phyloP scores from a whole-genome alignment of 163 green algal genomes.

The Botryococcus braunii region DNA sequence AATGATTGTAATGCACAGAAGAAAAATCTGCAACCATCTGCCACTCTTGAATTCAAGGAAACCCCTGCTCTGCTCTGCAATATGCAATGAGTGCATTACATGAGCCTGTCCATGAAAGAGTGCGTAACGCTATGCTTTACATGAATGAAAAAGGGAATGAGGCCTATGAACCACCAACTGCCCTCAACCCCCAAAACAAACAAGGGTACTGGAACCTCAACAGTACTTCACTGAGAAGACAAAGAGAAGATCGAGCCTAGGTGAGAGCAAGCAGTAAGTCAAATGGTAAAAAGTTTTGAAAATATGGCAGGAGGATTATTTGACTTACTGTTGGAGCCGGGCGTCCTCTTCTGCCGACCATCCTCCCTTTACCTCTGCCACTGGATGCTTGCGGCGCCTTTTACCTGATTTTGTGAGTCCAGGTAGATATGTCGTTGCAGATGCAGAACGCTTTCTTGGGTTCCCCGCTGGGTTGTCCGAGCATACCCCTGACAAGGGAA shows the following conservation, averaged over 20 bases:
- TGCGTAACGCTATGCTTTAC: too few species aligned
- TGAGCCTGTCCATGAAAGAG: too few species aligned
- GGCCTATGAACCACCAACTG: not conserved
- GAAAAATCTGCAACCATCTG: too few species aligned
- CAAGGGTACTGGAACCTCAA: not conserved
- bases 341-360: constrained; percentile 51
- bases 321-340: constrained; percentile 23
- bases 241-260: too few species aligned
- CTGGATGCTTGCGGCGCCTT: constrained; percentile 23
- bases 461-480: too few species aligned
- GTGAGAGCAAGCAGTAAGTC: not conserved
- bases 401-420: constrained; percentile 4
- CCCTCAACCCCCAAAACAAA: not conserved
- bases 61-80: not conserved
- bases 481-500: too few species aligned
- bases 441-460: too few species aligned
- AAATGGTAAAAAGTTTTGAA: not conserved
- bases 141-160: constrained; percentile 1
- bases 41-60: not conserved
- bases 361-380: constrained; percentile 53
- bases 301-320: not conserved
- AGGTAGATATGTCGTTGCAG: not conserved
- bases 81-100: too few species aligned
- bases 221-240: too few species aligned
- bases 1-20: too few species aligned